Conservation (phyloP, 257 asterid species). For the Solanum virginianum region DNA sequence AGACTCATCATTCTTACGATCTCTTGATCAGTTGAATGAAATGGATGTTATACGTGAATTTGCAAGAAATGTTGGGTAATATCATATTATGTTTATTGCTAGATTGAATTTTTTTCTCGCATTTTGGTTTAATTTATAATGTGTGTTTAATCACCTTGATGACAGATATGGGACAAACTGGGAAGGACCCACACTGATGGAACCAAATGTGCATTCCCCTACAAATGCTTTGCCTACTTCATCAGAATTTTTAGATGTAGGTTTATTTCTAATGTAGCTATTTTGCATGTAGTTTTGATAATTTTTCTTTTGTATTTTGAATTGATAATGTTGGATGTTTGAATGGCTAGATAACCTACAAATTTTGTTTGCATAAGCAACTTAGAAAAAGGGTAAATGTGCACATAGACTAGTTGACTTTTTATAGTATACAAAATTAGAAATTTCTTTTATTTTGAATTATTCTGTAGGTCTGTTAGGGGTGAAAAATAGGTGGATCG, state of each 20-base stretch:
- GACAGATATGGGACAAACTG: not conserved
- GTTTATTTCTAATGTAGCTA: not conserved
- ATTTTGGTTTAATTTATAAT: not conserved
- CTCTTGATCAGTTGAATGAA: too few species aligned
- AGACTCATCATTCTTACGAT: not conserved
- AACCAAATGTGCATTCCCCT: not conserved
- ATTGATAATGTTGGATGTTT: not conserved
- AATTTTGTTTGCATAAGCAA: too few species aligned
- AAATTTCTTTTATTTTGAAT: too few species aligned
- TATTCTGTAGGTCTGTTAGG: too few species aligned
- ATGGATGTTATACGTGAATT: not conserved
- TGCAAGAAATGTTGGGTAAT: slow-evolving; percentile 5
- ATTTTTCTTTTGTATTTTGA: not conserved
- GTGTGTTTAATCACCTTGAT: not conserved
- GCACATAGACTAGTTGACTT: too few species aligned
- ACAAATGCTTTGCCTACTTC: not conserved
- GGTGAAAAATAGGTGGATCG: too few species aligned
- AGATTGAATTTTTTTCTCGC: not conserved
- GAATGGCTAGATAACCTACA: not conserved
- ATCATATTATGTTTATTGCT: not conserved
- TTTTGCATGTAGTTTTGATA: not conserved
- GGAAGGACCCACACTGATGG: slow-evolving; percentile 1
- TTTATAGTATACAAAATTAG: too few species aligned
- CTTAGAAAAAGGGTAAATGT: too few species aligned
- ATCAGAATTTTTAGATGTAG: not conserved